Evolutionary conservation across 805 yeast genomes (phyloP).

Genomic region (Yamadazyma philogaea): DNA sequence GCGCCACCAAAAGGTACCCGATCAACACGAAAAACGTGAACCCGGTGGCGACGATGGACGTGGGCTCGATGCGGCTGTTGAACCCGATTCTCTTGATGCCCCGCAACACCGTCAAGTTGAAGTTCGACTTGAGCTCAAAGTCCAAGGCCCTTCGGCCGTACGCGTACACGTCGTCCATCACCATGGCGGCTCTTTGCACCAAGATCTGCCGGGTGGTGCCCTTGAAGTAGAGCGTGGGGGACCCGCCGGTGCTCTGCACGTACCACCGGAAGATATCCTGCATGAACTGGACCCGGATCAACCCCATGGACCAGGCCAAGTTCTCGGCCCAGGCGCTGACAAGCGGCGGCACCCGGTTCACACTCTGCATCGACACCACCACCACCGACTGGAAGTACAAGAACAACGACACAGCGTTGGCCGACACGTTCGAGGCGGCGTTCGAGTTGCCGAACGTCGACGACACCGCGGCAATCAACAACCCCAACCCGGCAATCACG

Average conservation of each 20-base stretch:
- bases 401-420: conserved; percentile 80
- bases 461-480: conserved; percentile 75
- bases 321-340: conserved; percentile 92
- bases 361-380: conserved; percentile 79
- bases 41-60: conserved; percentile 81
- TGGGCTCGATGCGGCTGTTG: conserved; percentile 72
- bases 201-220: conserved; percentile 62
- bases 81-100: conserved; percentile 86
- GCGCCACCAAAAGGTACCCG: conserved; percentile 66
- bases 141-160: conserved; percentile 27
- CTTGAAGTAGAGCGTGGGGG: conserved; percentile 65
- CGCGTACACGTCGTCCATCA: conserved; percentile 23
- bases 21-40: conserved; percentile 79
- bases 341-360: conserved; percentile 84
- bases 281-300: conserved; percentile 76
- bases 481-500: conserved; percentile 81
- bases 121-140: conserved; percentile 47
- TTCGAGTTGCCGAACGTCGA: conserved; percentile 83
- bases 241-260: conserved; percentile 85
- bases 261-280: conserved; percentile 83
- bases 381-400: conserved; percentile 87
- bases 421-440: conserved; percentile 85
- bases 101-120: conserved; percentile 65
- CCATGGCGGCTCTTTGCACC: conserved; percentile 62
- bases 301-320: conserved; percentile 93